A percentile compares a stretch with the other conserved stretches of the same genome.
phyloP scores from a whole-genome alignment of 2,329 filamentous ascomycete species.

The Fusarium pseudograminearum region DNA sequence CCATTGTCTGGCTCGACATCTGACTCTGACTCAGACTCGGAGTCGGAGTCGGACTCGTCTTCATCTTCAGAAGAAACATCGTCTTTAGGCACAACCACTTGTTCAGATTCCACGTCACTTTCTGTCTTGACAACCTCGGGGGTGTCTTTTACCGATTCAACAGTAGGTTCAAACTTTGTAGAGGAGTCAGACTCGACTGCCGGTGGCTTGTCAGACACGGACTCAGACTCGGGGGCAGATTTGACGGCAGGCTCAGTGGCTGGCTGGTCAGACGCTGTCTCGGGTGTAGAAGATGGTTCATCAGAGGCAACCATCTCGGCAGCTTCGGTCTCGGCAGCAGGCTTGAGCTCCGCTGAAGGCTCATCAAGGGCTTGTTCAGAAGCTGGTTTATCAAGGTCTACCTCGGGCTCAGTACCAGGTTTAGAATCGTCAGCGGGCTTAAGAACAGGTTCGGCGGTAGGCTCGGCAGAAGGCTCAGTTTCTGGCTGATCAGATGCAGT shows the following conservation, averaged over 20 bases:
- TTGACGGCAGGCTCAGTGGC: not conserved
- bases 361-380: not conserved
- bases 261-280: not conserved
- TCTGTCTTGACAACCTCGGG: slow-evolving; percentile 9
- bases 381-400: not conserved
- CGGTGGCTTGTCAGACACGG: not conserved
- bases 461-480: not conserved
- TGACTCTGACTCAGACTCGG: not conserved
- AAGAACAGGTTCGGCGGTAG: not conserved
- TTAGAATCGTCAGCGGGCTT: not conserved
- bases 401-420: not conserved
- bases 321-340: not conserved
- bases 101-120: not conserved
- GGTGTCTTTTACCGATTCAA: slow-evolving; percentile 5
- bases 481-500: not conserved
- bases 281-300: not conserved
- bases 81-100: not conserved
- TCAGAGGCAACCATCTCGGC: not conserved
- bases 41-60: not conserved
- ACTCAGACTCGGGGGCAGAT: slow-evolving; percentile 1
- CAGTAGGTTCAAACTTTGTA: not conserved
- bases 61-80: slow-evolving; percentile 12
- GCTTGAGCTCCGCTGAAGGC: not conserved
- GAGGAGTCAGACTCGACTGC: not conserved
- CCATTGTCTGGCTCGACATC: slow-evolving; percentile 1